A percentile compares a stretch with the other conserved stretches of the same genome.
These are phyloP conservation scores for Penicillium sp. DNA, from an alignment of 2,329 filamentous ascomycete genomes.

Conservation along the genomic window DNA sequence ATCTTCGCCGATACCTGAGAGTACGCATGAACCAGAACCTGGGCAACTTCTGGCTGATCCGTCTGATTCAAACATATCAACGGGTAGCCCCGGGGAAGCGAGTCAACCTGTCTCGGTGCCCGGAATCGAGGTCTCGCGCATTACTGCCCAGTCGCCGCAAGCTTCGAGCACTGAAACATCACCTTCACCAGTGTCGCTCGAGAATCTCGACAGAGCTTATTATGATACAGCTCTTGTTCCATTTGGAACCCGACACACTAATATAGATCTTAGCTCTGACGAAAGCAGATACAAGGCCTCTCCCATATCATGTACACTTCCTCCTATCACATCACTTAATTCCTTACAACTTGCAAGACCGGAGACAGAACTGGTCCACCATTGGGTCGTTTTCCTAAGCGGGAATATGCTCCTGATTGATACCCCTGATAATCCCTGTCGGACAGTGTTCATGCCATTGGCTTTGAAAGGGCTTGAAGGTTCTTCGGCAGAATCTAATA, in stretches of 20 bases:
- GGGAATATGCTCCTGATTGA: slow-evolving; percentile 32
- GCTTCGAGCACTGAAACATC: background rate
- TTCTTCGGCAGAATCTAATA: slow-evolving; percentile 17
- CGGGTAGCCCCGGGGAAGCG: background rate
- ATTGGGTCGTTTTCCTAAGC: slow-evolving; percentile 32
- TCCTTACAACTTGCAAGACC: slow-evolving; percentile 10
- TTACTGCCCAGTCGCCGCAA: background rate
- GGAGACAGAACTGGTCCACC: slow-evolving; percentile 28
- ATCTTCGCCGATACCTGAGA: background rate
- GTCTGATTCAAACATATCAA: background rate
- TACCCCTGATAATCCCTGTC: slow-evolving; percentile 29
- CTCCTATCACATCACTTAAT: slow-evolving; percentile 1
- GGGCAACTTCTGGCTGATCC: background rate
- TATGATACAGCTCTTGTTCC: background rate
- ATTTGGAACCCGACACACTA: background rate
- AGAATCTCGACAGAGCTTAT: background rate
- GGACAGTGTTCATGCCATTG: slow-evolving; percentile 28
- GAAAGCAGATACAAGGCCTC: background rate
- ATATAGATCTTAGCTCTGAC: background rate
- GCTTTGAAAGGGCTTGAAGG: slow-evolving; percentile 20
- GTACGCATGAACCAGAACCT: background rate
- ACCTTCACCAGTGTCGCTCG: background rate
- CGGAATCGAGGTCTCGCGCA: background rate
- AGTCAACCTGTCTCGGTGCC: background rate
- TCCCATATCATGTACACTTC: background rate